phyloP scores from a whole-genome alignment of 2,329 filamentous ascomycete species.

The Fusarium armeniacum region DNA sequence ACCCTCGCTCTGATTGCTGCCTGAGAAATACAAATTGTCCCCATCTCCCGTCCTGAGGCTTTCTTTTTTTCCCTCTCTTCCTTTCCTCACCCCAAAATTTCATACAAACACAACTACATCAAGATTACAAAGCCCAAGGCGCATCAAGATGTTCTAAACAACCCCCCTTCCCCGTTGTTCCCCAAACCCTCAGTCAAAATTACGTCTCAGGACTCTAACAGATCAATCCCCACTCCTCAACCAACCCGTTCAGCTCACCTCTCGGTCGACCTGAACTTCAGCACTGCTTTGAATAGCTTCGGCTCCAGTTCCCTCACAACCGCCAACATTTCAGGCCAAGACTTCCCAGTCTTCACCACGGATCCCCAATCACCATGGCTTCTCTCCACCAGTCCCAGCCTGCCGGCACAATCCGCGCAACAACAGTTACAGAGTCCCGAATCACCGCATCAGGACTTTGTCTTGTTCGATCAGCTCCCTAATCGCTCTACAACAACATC shows the following conservation, averaged over 20 bases:
- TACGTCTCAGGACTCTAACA: slow-evolving; percentile 61
- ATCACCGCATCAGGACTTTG: slow-evolving; percentile 77
- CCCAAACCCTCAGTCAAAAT: slow-evolving; percentile 65
- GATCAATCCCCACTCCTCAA: slow-evolving; percentile 62
- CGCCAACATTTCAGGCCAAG: slow-evolving; percentile 74
- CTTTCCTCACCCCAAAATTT: slow-evolving; percentile 54
- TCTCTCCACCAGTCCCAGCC: slow-evolving; percentile 75
- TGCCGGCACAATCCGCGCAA: slow-evolving; percentile 73
- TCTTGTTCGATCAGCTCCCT: slow-evolving; percentile 75
- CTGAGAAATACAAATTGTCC: slow-evolving; percentile 63
- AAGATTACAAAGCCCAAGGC: slow-evolving; percentile 54
- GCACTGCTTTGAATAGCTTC: slow-evolving; percentile 69
- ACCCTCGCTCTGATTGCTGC: slow-evolving; percentile 55
- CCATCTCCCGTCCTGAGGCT: slow-evolving; percentile 46
- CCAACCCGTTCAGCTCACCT: slow-evolving; percentile 63
- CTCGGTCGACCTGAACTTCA: slow-evolving; percentile 77
- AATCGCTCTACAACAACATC: slow-evolving; percentile 57
- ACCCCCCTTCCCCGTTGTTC: slow-evolving; percentile 56
- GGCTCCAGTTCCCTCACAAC: slow-evolving; percentile 70
- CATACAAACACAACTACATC: slow-evolving; percentile 52
- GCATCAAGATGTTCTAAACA: slow-evolving; percentile 72
- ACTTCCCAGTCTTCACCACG: slow-evolving; percentile 85
- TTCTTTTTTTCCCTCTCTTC: slow-evolving; percentile 52
- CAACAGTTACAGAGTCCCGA: slow-evolving; percentile 67
- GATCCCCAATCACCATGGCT: slow-evolving; percentile 86